These are phyloP conservation scores for Pleurotus pulmonarius DNA, from an alignment of 768 basidiomycete genomes.

Conservation along the genomic window DNA sequence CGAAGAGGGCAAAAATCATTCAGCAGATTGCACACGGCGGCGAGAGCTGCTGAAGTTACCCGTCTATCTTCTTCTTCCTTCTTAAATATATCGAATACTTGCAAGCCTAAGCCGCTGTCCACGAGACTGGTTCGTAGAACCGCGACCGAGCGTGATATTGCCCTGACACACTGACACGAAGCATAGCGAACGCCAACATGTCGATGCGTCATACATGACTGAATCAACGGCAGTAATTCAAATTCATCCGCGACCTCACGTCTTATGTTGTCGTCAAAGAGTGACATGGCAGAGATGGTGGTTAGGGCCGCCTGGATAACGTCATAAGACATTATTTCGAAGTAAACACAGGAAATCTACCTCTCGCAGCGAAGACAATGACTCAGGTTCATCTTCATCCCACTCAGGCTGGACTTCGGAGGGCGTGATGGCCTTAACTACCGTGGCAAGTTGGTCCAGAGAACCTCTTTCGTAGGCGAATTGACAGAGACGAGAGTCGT, in stretches of 20 bases:
- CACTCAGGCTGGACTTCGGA: conserved; percentile 38
- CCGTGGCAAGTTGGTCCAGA: conserved; percentile 46
- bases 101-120: conserved; percentile 75
- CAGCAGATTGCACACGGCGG: conserved; percentile 81
- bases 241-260: conserved; percentile 60
- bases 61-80: conserved; percentile 58
- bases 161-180: conserved; percentile 81
- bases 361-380: conserved; percentile 57
- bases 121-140: conserved; percentile 82
- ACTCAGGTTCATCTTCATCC: conserved; percentile 72
- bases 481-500: conserved; percentile 64
- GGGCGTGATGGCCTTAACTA: conserved; percentile 51
- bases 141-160: conserved; percentile 73
- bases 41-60: conserved; percentile 67
- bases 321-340: background rate
- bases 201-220: conserved; percentile 51
- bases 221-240: conserved; percentile 44
- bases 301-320: conserved; percentile 63
- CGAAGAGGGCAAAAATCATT: conserved; percentile 83
- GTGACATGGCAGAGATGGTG: conserved; percentile 65
- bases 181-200: conserved; percentile 80
- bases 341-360: conserved; percentile 27
- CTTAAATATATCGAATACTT: conserved; percentile 54
- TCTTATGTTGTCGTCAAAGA: conserved; percentile 73
- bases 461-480: conserved; percentile 70